phyloP scores from a whole-genome alignment of 257 asterid species.

The Petunia axillaris region DNA sequence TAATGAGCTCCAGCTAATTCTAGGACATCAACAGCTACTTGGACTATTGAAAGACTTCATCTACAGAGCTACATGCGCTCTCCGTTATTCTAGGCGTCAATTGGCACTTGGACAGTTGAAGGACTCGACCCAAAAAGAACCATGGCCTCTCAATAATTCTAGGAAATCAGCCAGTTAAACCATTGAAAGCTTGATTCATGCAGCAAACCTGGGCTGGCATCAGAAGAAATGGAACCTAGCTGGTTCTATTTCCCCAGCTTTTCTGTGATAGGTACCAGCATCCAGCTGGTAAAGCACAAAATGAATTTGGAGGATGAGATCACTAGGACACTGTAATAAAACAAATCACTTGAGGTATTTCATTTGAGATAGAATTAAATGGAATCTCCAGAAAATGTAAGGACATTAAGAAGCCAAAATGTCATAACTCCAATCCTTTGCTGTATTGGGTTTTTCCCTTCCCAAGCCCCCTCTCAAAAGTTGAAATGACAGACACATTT shows the following conservation, averaged over 20 bases:
- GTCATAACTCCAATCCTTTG: not conserved
- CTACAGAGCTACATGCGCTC: not conserved
- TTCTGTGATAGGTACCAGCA: not conserved
- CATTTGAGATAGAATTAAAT: not conserved
- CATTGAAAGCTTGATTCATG: not conserved
- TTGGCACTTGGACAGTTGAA: slow-evolving; percentile 5
- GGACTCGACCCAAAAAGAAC: not conserved
- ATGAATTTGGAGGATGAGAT: slow-evolving; percentile 16
- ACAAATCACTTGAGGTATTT: not conserved
- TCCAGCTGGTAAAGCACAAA: slow-evolving; percentile 5
- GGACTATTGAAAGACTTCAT: not conserved
- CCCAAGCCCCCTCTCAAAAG: not conserved
- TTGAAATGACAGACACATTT: not conserved
- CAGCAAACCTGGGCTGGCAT: not conserved
- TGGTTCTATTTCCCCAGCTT: not conserved
- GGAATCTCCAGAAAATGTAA: not conserved
- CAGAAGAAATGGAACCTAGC: not conserved
- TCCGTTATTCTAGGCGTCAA: slow-evolving; percentile 2
- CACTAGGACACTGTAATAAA: not conserved
- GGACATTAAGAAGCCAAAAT: not conserved
- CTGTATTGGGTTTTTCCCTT: slow-evolving; percentile 6
- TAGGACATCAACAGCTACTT: not conserved
- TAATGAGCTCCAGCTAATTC: not conserved
- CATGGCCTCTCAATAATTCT: slow-evolving; percentile 10
- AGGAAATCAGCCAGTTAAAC: slow-evolving; percentile 1